Conservation (phyloP, 192 early-diverging fungal genomes). For the Cladochytrium replicatum region DNA sequence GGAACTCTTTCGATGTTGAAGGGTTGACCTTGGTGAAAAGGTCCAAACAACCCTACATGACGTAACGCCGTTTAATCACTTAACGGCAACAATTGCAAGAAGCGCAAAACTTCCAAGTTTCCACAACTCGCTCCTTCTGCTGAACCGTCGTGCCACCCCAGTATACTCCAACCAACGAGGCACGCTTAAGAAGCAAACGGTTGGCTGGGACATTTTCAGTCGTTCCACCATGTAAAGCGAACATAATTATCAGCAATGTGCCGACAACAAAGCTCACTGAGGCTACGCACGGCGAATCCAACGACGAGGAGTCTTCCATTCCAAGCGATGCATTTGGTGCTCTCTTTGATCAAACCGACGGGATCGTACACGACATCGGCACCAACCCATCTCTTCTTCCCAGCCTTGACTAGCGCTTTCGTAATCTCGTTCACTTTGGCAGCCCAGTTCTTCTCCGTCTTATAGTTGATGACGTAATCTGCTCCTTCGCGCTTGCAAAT, state of each 20-base stretch:
- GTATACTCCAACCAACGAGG: constrained; percentile 61
- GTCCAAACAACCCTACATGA: constrained; percentile 4
- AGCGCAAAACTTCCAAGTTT: constrained; percentile 52
- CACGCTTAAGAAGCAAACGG: constrained; percentile 73
- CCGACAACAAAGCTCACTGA: too few species aligned
- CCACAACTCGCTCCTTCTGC: constrained; percentile 44
- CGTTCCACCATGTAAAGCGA: too few species aligned
- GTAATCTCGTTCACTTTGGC: constrained; percentile 55
- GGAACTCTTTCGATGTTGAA: background rate
- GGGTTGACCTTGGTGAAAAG: constrained; percentile 9
- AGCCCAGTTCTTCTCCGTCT: constrained; percentile 59
- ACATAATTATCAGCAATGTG: too few species aligned
- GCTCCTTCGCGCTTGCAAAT: constrained; percentile 59
- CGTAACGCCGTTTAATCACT: constrained; percentile 6
- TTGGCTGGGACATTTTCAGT: constrained; percentile 76
- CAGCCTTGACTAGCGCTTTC: constrained; percentile 11
- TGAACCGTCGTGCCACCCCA: constrained; percentile 61
- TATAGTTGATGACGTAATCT: constrained; percentile 68
- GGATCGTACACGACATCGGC: constrained; percentile 76
- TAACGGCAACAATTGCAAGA: background rate
- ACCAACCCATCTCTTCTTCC: too few species aligned
- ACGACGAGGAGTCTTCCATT: constrained; percentile 74
- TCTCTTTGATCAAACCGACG: constrained; percentile 43
- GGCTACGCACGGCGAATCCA: constrained; percentile 68
- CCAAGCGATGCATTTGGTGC: constrained; percentile 49